phyloP scores from a whole-genome alignment of 495 filamentous ascomycete genomes.

The Hypoxylon fuscum region DNA sequence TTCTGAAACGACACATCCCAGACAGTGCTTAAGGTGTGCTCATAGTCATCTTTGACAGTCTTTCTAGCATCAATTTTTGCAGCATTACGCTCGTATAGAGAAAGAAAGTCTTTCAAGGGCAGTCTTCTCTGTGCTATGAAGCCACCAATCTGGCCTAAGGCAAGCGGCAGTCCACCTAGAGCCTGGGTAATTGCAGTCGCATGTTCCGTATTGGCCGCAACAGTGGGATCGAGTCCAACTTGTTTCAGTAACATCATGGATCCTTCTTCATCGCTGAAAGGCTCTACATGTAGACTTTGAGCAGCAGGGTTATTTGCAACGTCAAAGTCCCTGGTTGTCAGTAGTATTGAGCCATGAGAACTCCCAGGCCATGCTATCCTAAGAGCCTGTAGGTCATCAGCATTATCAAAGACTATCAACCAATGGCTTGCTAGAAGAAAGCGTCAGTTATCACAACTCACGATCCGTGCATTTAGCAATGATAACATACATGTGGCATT shows the following conservation, averaged over 20 bases:
- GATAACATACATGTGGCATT: slow-evolving; percentile 21
- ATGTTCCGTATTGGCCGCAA: slow-evolving; percentile 4
- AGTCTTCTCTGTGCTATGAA: slow-evolving; percentile 35
- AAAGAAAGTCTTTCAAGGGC: slow-evolving; percentile 35
- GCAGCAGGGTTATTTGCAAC: slow-evolving; percentile 23
- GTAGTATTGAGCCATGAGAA: slow-evolving; percentile 24
- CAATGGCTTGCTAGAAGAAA: slow-evolving; percentile 11
- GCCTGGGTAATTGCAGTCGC: slow-evolving; percentile 21
- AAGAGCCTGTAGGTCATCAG: slow-evolving; percentile 28
- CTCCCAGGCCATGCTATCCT: slow-evolving; percentile 26
- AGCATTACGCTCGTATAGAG: slow-evolving; percentile 33
- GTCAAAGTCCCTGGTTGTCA: slow-evolving; percentile 31
- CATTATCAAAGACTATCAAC: slow-evolving; percentile 35
- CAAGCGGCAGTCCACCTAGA: slow-evolving; percentile 41
- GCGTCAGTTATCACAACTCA: not conserved
- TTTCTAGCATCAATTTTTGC: slow-evolving; percentile 38
- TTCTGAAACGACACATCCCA: slow-evolving; percentile 29
- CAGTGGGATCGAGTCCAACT: slow-evolving; percentile 19
- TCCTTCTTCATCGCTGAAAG: slow-evolving; percentile 26
- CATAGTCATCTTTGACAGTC: slow-evolving; percentile 30
- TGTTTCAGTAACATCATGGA: slow-evolving; percentile 22
- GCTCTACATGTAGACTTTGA: slow-evolving; percentile 10
- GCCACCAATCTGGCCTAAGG: slow-evolving; percentile 41
- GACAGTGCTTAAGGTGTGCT: slow-evolving; percentile 42
- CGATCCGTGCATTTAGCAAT: not conserved